A percentile compares a stretch with the other conserved stretches of the same genome.
These are phyloP conservation scores for Gnaphalium uliginosum DNA, from an alignment of 129 eudicot genomes.

Conservation along the genomic window DNA sequence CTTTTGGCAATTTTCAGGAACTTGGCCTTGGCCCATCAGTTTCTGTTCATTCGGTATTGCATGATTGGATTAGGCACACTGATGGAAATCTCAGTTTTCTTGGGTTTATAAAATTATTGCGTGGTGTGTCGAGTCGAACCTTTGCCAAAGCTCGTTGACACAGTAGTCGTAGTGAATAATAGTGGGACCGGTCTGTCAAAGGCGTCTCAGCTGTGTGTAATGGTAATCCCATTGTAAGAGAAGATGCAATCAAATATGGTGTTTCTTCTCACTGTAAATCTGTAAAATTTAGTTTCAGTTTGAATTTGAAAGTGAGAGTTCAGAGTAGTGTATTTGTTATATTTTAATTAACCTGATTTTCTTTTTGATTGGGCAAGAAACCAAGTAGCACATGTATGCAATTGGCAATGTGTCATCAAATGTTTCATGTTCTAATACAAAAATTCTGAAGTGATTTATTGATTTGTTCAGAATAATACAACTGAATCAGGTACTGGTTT, in stretches of 20 bases:
- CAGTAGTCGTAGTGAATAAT: neutral
- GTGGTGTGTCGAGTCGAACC: constrained; percentile 75
- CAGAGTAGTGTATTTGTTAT: constrained; percentile 22
- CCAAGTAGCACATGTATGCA: constrained; percentile 20
- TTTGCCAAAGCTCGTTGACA: constrained; percentile 58
- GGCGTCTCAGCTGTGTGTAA: neutral
- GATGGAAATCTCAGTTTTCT: constrained; percentile 98
- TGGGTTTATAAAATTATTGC: constrained; percentile 85
- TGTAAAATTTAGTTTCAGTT: constrained; percentile 34
- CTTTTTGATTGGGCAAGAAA: constrained; percentile 25
- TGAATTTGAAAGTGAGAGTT: constrained; percentile 47
- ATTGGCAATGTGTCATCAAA: constrained; percentile 19
- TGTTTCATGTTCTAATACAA: constrained; percentile 28
- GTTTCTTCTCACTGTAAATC: constrained; percentile 32
- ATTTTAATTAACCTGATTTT: constrained; percentile 31
- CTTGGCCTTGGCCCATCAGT: constrained; percentile 90
- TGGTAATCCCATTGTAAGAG: constrained; percentile 2
- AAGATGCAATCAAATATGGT: constrained; percentile 23
- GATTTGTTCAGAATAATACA: neutral
- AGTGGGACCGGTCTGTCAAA: neutral
- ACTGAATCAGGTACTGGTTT: no score
- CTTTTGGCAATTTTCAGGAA: constrained; percentile 56
- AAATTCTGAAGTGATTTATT: constrained; percentile 9
- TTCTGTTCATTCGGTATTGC: constrained; percentile 88
- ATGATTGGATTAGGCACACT: constrained; percentile 93